Conservation (phyloP, 768 basidiomycete species). For the Suillus bovinus region DNA sequence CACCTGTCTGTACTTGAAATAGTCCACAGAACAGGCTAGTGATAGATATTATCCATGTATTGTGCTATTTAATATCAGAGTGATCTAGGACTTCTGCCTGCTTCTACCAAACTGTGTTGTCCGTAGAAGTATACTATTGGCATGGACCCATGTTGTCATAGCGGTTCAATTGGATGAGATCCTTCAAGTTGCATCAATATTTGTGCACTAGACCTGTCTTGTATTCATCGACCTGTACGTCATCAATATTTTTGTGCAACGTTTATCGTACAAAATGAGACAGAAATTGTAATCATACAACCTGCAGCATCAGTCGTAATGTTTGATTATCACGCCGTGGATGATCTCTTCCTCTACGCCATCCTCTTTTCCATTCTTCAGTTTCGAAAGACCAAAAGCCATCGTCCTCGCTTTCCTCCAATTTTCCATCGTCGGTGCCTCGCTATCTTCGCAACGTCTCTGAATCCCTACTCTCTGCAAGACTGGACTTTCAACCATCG, state of each 20-base stretch:
- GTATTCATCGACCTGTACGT: background rate
- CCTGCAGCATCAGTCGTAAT: slow-evolving; percentile 44
- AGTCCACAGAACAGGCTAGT: background rate
- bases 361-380: slow-evolving; percentile 41
- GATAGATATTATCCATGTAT: background rate
- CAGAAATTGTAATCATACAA: background rate
- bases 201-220: background rate
- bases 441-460: slow-evolving; percentile 35
- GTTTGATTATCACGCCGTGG: slow-evolving; percentile 54
- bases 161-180: background rate
- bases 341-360: slow-evolving; percentile 57
- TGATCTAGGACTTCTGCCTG: background rate
- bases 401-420: slow-evolving; percentile 53
- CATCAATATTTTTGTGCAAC: background rate
- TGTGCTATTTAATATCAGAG: background rate
- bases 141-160: background rate
- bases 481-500: slow-evolving; percentile 48
- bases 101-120: background rate
- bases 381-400: slow-evolving; percentile 49
- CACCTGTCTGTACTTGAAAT: background rate
- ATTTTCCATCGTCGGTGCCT: slow-evolving; percentile 51
- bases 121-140: background rate
- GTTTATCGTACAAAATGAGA: background rate
- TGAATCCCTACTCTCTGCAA: slow-evolving; percentile 45
- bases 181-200: background rate